Conservation (phyloP, 2,329 filamentous ascomycete genomes). For the Verticillium dahliae region DNA sequence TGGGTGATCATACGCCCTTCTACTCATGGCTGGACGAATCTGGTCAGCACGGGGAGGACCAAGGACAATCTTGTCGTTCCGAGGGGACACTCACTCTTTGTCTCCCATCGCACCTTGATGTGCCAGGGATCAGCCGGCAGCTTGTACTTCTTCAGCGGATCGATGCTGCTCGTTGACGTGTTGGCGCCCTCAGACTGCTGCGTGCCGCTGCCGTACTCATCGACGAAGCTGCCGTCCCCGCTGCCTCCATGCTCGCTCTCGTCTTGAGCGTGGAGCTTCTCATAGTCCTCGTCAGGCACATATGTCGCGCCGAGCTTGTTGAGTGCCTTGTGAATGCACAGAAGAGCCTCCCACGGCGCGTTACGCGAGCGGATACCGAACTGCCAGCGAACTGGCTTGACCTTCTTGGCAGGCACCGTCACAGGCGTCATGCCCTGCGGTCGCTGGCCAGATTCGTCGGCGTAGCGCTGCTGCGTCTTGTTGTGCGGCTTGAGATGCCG, state of each 20-base stretch:
- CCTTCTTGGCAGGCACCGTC: conserved; percentile 55
- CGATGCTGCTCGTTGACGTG: conserved; percentile 31
- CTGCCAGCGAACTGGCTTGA: conserved; percentile 87
- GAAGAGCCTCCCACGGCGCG: conserved; percentile 85
- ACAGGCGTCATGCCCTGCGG: conserved; percentile 59
- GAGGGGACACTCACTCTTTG: conserved; percentile 57
- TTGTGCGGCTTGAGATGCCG: conserved; percentile 82
- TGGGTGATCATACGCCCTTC: conserved; percentile 12
- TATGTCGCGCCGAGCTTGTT: conserved; percentile 84
- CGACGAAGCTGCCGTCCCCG: conserved; percentile 33
- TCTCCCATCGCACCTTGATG: conserved; percentile 83
- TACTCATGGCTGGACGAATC: conserved; percentile 15
- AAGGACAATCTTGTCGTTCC: conserved; percentile 25
- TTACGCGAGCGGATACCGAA: conserved; percentile 96
- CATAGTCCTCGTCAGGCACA: conserved; percentile 60
- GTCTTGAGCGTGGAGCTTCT: conserved; percentile 36
- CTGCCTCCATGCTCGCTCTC: conserved; percentile 30
- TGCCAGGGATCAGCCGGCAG: conserved; percentile 95
- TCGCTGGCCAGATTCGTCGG: conserved; percentile 53
- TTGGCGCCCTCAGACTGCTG: conserved; percentile 24
- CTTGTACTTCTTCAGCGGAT: conserved; percentile 61
- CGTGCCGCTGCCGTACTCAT: conserved; percentile 27
- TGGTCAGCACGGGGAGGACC: conserved; percentile 19
- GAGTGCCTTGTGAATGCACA: conserved; percentile 91
- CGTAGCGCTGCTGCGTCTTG: conserved; percentile 58